Conservation (phyloP, 208 protist genomes). For the Crithidia expoeki region DNA sequence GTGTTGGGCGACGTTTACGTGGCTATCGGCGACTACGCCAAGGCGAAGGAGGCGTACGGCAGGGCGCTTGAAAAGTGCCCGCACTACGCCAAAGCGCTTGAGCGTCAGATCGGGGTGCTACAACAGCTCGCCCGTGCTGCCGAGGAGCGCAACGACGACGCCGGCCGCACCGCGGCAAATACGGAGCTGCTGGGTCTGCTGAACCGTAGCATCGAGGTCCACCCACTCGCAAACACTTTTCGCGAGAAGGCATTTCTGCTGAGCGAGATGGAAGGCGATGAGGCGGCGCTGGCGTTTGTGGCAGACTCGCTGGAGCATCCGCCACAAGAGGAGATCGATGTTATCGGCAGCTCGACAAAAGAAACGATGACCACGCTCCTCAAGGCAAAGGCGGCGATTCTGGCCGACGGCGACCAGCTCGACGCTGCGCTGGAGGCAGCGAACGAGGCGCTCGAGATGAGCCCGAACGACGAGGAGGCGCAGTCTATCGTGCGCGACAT, state of each 20-base stretch:
- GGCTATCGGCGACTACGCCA: slow-evolving; percentile 44
- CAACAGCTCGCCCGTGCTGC: slow-evolving; percentile 37
- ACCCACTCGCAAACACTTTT: slow-evolving; percentile 74
- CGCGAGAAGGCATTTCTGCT: slow-evolving; percentile 91
- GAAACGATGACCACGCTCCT: slow-evolving; percentile 68
- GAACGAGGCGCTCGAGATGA: slow-evolving; percentile 57
- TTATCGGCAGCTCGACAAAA: slow-evolving; percentile 44
- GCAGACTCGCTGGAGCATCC: slow-evolving; percentile 67
- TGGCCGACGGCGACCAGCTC: slow-evolving; percentile 79
- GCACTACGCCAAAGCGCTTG: slow-evolving; percentile 68
- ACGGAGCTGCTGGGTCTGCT: slow-evolving; percentile 53
- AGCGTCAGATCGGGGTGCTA: slow-evolving; percentile 62
- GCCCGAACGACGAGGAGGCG: slow-evolving; percentile 78
- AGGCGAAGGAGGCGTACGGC: slow-evolving; percentile 60
- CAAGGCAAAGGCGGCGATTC: slow-evolving; percentile 90
- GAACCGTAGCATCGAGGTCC: slow-evolving; percentile 66
- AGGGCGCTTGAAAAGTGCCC: slow-evolving; percentile 54
- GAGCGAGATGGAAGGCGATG: slow-evolving; percentile 78
- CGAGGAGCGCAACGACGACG: slow-evolving; percentile 30
- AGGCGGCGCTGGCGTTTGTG: slow-evolving; percentile 72
- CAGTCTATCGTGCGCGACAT: slow-evolving; percentile 67
- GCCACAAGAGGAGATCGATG: slow-evolving; percentile 86
- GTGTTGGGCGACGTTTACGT: slow-evolving; percentile 67
- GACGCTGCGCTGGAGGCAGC: slow-evolving; percentile 68
- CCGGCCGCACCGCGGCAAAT: slow-evolving; percentile 16